A percentile compares a stretch with the other conserved stretches of the same genome.
Evolutionary conservation across 306 rosid genomes (phyloP).

Genomic region (Gillenia trifoliata): DNA sequence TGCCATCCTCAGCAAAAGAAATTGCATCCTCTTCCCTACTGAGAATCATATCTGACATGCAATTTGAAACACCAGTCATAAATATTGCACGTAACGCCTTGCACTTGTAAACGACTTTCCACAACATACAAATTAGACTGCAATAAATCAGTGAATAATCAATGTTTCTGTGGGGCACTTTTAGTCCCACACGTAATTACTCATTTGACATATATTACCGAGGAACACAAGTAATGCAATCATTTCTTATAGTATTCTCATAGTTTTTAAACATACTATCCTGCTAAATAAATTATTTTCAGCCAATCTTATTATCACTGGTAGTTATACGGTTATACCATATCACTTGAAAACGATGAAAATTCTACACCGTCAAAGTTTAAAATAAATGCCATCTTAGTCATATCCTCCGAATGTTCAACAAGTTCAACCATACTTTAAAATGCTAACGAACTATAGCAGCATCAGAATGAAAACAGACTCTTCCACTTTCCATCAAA

Average conservation of each 20-base stretch:
- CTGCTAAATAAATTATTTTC: neutral
- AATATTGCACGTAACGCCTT: neutral
- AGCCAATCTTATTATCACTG: neutral
- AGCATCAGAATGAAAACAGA: neutral
- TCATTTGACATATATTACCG: neutral
- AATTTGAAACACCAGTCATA: slow-evolving; percentile 15
- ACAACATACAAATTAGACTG: neutral
- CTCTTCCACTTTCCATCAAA: neutral
- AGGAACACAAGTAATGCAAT: neutral
- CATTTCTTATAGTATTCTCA: neutral
- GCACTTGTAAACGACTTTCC: neutral
- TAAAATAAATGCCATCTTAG: neutral
- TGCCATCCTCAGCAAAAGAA: slow-evolving; percentile 47
- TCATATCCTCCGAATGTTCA: neutral
- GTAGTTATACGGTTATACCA: too few relatives aligned
- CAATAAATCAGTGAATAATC: neutral
- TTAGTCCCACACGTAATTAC: neutral
- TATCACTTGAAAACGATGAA: neutral
- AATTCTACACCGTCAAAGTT: neutral
- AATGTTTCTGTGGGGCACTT: neutral
- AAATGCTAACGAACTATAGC: neutral
- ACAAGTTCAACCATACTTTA: neutral
- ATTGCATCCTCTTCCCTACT: slow-evolving; percentile 70
- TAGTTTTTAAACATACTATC: too few relatives aligned
- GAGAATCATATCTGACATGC: slow-evolving; percentile 60